Evolutionary conservation across 2,329 filamentous ascomycete species (phyloP).

Genomic region (Pseudogymnoascus sp.): DNA sequence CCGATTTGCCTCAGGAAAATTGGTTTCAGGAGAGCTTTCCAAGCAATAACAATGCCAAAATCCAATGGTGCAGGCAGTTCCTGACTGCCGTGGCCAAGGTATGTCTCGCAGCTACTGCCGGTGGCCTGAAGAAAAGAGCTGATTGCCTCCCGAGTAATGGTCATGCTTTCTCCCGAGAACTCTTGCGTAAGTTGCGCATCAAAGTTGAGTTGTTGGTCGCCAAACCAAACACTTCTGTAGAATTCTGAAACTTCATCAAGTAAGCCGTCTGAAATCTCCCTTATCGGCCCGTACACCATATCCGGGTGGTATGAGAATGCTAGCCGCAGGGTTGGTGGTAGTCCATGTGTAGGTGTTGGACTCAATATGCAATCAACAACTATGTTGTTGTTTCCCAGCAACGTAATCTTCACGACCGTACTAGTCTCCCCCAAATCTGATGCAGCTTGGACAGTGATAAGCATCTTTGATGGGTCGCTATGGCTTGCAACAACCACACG

Average conservation of each 20-base stretch:
- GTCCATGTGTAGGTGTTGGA: conserved; percentile 67
- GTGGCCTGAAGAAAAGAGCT: conserved; percentile 98
- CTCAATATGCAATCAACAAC: conserved; percentile 87
- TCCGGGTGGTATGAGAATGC: conserved; percentile 92
- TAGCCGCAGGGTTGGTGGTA: conserved; percentile 71
- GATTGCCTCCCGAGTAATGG: conserved; percentile 84
- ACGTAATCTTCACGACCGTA: conserved; percentile 79
- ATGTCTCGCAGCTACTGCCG: conserved; percentile 93
- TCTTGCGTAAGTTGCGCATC: conserved; percentile 75
- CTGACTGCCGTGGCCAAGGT: conserved; percentile 92
- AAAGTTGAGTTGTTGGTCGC: conserved; percentile 73
- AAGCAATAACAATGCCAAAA: conserved; percentile 66
- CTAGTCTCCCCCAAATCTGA: conserved; percentile 77
- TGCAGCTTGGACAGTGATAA: conserved; percentile 81
- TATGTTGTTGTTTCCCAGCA: conserved; percentile 70
- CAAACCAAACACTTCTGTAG: conserved; percentile 98
- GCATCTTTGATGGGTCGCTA: conserved; percentile 73
- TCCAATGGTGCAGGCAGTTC: conserved; percentile 96
- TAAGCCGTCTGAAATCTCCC: conserved; percentile 88
- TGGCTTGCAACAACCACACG: conserved; percentile 81
- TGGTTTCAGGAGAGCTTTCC: conserved; percentile 98
- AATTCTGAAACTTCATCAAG: conserved; percentile 99
- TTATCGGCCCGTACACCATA: conserved; percentile 92
- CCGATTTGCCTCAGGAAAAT: conserved; percentile 97
- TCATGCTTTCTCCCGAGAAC: conserved; percentile 83